Base-by-base conservation (phyloP, 225 moss, liverwort and hornwort species). In the Lunularia cruciata region DNA sequence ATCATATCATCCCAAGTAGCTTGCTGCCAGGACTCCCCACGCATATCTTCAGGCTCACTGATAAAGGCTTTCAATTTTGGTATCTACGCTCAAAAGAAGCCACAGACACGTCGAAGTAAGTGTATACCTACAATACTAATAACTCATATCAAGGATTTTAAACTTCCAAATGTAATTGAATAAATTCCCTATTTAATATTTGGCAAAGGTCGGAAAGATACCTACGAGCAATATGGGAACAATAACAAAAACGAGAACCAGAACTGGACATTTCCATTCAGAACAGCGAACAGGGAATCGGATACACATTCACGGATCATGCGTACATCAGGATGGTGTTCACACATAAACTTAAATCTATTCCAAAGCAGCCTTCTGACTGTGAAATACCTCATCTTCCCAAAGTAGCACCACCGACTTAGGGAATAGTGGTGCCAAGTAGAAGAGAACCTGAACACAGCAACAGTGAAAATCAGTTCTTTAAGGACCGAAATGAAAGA, bases 1-100 rank as follows among this genome's bases (percentile, higher is more conserved):
- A 96, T 90, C 96, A 90, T 96, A 69, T 85, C 80, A 77, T 92
- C 96, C 96, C 96, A 92, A 32, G 77, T 83, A 68, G 77, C 80
- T 75, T 96, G 90, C 59, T 92, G 82, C 92, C 88, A 92, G 52
- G 85, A 79, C 30, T 83, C 80, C 30, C 77, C 84, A 42, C 83
- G 76, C 79, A 87, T 82, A 78, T 75, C 82, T 46, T 96, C 83
- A 56, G 82, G 81, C 67, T 88, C 86, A 65, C 78, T 85, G 73
- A 92, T 86, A 48, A 83, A 89, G 38, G 86, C 82, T 80, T 88
- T 96, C 85, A 96, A 73, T 78, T 90, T 89, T 19, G 92, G 96
- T 46, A 96, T 89, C 96, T 96, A 86, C 58, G 18, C 45, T 28
- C 8, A 43, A 64, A 25, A 48, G 47, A 15, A 72, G 7, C 62